phyloP scores from a whole-genome alignment of 1,284 basidiomycete genomes.

The Veloboletus limbatus region DNA sequence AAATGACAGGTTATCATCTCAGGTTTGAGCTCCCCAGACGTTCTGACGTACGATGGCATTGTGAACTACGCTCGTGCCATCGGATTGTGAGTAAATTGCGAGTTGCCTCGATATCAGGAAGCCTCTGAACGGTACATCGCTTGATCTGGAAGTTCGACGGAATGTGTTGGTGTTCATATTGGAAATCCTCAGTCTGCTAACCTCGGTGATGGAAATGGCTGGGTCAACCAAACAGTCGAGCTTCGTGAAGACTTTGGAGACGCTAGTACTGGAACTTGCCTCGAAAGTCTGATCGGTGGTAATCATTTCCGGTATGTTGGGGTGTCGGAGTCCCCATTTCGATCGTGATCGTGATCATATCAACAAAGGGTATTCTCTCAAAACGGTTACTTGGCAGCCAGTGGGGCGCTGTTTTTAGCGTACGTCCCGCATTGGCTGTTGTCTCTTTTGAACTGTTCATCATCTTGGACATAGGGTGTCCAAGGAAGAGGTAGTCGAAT shows the following conservation, averaged over 20 bases:
- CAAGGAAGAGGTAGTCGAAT: slow-evolving; percentile 45
- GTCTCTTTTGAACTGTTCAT: neutral
- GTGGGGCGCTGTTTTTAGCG: slow-evolving; percentile 63
- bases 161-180: slow-evolving; percentile 60
- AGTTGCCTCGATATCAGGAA: neutral
- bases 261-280: slow-evolving; percentile 50
- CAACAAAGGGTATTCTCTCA: slow-evolving; percentile 50
- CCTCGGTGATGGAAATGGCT: slow-evolving; percentile 60
- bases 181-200: slow-evolving; percentile 58
- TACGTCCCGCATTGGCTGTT: slow-evolving; percentile 31
- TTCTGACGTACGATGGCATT: slow-evolving; percentile 54
- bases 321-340: neutral
- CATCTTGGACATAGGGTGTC: slow-evolving; percentile 44
- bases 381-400: slow-evolving; percentile 52
- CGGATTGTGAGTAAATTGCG: slow-evolving; percentile 45
- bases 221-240: slow-evolving; percentile 46
- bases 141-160: slow-evolving; percentile 48
- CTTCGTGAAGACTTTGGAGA: slow-evolving; percentile 57
- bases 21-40: slow-evolving; percentile 49
- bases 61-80: slow-evolving; percentile 57
- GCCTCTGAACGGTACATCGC: neutral
- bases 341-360: neutral
- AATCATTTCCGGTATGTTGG: slow-evolving; percentile 56
- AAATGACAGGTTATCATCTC: slow-evolving; percentile 51
- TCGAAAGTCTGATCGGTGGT: slow-evolving; percentile 61